Conservation (phyloP, 2,329 filamentous ascomycete genomes). For the Cercospora berteroae region DNA sequence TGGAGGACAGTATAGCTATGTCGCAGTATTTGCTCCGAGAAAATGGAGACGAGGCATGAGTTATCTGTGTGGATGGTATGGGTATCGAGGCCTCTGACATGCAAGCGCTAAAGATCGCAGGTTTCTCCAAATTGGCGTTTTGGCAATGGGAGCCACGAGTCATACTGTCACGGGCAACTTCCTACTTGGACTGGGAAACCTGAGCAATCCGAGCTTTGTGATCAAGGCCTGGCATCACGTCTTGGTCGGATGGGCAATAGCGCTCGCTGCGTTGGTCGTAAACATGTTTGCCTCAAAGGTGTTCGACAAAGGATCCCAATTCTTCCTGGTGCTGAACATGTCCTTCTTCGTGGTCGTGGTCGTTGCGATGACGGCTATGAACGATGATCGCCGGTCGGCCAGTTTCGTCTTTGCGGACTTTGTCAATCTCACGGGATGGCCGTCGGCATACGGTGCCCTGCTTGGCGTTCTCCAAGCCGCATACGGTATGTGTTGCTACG, state of each 20-base stretch:
- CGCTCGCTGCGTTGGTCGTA: constrained; percentile 44
- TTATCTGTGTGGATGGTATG: constrained; percentile 42
- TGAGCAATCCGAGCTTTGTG: constrained; percentile 51
- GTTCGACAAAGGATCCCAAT: constrained; percentile 53
- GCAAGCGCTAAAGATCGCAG: background rate
- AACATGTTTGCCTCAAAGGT: constrained; percentile 54
- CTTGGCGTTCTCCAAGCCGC: constrained; percentile 55
- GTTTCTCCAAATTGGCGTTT: constrained; percentile 27
- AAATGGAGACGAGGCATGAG: constrained; percentile 30
- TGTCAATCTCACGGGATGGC: constrained; percentile 55
- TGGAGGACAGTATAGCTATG: constrained; percentile 59
- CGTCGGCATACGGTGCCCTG: constrained; percentile 51
- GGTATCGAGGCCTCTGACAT: background rate
- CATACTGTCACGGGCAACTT: constrained; percentile 53
- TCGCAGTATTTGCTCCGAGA: constrained; percentile 55
- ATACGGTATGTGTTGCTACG: constrained; percentile 56
- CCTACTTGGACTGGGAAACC: constrained; percentile 54
- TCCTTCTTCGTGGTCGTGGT: constrained; percentile 53
- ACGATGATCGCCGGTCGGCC: constrained; percentile 54
- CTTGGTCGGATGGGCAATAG: constrained; percentile 52
- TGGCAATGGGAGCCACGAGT: constrained; percentile 38
- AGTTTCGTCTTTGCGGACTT: constrained; percentile 57
- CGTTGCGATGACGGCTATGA: constrained; percentile 53
- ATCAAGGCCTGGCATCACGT: constrained; percentile 59
- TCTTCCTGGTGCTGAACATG: constrained; percentile 55